These are phyloP conservation scores for Scedosporium aurantiacum DNA, from an alignment of 2,329 filamentous ascomycete genomes.

Conservation along the genomic window DNA sequence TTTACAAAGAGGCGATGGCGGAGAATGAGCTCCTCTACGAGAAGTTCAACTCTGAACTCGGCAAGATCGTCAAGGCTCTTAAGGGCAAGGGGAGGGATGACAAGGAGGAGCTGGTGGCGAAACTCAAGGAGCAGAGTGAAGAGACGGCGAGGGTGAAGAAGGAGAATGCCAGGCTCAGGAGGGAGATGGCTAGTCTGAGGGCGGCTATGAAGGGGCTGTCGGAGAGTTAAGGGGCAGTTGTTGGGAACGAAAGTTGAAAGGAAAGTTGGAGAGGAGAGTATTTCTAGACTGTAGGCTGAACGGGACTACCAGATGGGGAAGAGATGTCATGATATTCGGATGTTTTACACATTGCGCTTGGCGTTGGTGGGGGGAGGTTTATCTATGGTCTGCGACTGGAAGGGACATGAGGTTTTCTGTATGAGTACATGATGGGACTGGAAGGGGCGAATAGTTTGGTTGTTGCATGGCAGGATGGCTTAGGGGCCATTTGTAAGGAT, in stretches of 20 bases:
- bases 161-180: constrained; percentile 73
- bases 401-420: background rate
- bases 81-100: constrained; percentile 63
- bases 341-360: background rate
- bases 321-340: background rate
- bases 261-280: background rate
- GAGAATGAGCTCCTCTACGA: constrained; percentile 92
- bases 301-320: background rate
- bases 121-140: constrained; percentile 63
- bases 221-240: background rate
- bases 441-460: background rate
- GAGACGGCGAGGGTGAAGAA: constrained; percentile 69
- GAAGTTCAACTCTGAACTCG: constrained; percentile 82
- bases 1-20: constrained; percentile 76
- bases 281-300: background rate
- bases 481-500: background rate
- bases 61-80: constrained; percentile 67
- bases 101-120: constrained; percentile 63
- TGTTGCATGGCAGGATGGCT: background rate
- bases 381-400: background rate
- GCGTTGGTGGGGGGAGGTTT: background rate
- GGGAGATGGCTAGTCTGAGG: constrained; percentile 65
- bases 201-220: constrained; percentile 35
- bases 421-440: background rate
- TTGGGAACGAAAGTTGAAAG: background rate